phyloP scores from a whole-genome alignment of 2,329 filamentous ascomycete species.

The Zymoseptoria tritici region DNA sequence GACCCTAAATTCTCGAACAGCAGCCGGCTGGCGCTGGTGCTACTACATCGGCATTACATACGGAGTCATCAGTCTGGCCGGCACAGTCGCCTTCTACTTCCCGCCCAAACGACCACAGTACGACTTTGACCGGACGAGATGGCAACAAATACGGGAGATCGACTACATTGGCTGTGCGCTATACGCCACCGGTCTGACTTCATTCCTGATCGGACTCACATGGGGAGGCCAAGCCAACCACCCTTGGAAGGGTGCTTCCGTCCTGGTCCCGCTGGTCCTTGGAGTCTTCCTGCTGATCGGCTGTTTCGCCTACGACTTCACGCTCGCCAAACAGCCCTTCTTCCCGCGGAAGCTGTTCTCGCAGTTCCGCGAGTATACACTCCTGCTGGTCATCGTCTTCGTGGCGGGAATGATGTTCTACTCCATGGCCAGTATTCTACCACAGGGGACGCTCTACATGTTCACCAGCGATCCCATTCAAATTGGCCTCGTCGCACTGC shows the following conservation, averaged over 20 bases:
- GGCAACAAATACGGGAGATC: background rate
- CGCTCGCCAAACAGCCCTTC: constrained; percentile 3
- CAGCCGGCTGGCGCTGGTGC: constrained; percentile 3
- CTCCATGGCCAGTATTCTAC: constrained; percentile 3
- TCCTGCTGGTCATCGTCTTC: constrained; percentile 5
- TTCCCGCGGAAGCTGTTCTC: constrained; percentile 8
- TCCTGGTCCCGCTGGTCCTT: constrained; percentile 5
- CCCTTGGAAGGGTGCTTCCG: constrained; percentile 5
- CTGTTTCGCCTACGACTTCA: constrained; percentile 6
- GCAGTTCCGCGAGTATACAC: constrained; percentile 7
- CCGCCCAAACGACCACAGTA: constrained; percentile 1
- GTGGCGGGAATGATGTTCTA: constrained; percentile 9
- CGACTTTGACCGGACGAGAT: background rate
- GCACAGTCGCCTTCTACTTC: constrained; percentile 7
- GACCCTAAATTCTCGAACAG: constrained; percentile 3
- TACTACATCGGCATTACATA: constrained; percentile 8
- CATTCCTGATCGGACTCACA: background rate
- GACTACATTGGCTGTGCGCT: background rate
- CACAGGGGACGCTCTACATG: constrained; percentile 6
- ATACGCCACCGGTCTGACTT: background rate
- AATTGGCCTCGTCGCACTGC: constrained; percentile 5
- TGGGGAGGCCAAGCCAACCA: background rate
- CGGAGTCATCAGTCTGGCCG: constrained; percentile 4
- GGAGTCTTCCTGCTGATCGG: constrained; percentile 4
- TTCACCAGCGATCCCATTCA: constrained; percentile 5